Percentiles rank a stretch among this genome's conserved stretches.
These are phyloP conservation scores for Pelargonium citronellum DNA, from an alignment of 441 rosid genomes.

Conservation along the genomic window DNA sequence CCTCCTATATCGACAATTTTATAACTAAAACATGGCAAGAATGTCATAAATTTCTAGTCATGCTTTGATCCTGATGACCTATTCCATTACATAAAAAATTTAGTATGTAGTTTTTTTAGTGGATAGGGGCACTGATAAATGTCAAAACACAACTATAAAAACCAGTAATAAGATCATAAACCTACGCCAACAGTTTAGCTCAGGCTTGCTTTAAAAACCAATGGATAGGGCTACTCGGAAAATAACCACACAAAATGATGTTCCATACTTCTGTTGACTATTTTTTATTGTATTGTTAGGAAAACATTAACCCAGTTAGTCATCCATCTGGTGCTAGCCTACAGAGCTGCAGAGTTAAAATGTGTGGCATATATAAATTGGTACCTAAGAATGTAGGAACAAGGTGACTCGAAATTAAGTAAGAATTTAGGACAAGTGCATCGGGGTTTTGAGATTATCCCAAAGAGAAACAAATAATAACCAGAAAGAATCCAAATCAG, in stretches of 20 bases:
- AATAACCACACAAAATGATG: not conserved
- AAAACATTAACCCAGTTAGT: not conserved
- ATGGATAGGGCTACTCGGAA: not conserved
- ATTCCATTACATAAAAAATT: no score
- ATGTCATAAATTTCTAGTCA: no score
- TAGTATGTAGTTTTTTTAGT: not conserved
- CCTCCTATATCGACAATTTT: no score
- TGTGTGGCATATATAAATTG: not conserved
- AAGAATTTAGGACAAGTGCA: not conserved
- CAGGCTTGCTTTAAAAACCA: not conserved
- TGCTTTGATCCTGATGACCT: no score
- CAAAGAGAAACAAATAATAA: no score
- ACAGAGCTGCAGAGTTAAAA: not conserved
- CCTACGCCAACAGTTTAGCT: not conserved
- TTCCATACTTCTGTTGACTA: not conserved
- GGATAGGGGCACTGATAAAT: not conserved
- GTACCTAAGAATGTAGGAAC: not conserved
- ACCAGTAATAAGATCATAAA: not conserved
- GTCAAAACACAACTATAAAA: not conserved
- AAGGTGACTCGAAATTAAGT: not conserved
- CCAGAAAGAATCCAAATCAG: no score
- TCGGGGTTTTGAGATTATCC: not conserved
- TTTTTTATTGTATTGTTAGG: no score
- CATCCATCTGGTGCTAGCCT: not conserved
- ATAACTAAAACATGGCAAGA: no score